Base-by-base conservation (phyloP, 768 basidiomycete species). In the Naematelia aurantialba region DNA sequence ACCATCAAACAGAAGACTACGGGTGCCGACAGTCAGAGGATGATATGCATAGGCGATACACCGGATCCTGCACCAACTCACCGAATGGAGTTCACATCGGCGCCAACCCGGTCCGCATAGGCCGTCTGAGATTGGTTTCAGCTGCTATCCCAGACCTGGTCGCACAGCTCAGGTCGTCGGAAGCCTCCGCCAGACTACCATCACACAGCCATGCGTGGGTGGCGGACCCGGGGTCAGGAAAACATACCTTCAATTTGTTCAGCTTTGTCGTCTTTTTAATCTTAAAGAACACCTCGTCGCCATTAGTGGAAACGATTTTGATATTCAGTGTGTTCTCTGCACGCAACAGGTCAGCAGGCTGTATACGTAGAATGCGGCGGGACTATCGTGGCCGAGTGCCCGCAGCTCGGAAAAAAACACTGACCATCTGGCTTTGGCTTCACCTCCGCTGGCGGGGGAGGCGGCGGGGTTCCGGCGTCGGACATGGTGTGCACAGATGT, bases 231-330 rank as follows among this genome's bases (percentile, higher is more conserved):
- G n/a, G 42, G 12, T 44, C 42, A 44, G 12, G 42, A 44, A n/a
- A 12, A 59, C 68, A 46, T 64, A 70, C 88, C 75, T 91, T 89
- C 24, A 94, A 83, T 81, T 94, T 96, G 82, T 85, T 88, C 67
- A 96, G 79, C 81, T 88, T 91, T 45, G 91, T 93, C 78, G 83
- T 88, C 72, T 87, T 85, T 80, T 93, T 96, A 80, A 96, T 93
- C 83, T 96, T 94, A 83, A 96, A 96, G 79, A 88, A 94, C 25
- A 94, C 89, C 76, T 93, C 91, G 30, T 92, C 89, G 58, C 89
- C 89, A 55, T 74, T 63, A 3, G 69, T 65, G 0, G 69, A 67
- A 21, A 67, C 61, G 52, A 73, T 67, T 56, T 73, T 73, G 64
- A 73, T 73, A 66, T 73, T 73, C 21, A 73, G 60, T 19, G 72